Evolutionary conservation across 176 grass and related monocot species (phyloP).

Genomic region (Aechmea fasciata): DNA sequence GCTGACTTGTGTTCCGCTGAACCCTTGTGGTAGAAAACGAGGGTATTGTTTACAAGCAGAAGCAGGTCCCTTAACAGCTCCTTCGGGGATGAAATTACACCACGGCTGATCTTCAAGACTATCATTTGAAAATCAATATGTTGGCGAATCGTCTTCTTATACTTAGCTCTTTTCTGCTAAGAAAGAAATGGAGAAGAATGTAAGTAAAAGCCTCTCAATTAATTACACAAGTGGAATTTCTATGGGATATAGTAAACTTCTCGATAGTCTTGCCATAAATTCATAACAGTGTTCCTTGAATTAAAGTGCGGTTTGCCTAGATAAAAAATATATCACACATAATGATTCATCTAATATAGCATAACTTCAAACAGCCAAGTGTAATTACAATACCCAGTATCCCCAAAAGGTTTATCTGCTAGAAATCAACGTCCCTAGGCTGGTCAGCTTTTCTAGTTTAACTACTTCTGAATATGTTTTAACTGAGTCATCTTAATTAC

Average conservation of each 20-base stretch:
- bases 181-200: conserved; percentile 1
- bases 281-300: too few species aligned
- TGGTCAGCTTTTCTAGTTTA: background rate
- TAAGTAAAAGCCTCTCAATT: background rate
- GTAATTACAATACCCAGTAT: too few species aligned
- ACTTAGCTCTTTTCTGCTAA: conserved; percentile 50
- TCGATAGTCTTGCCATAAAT: too few species aligned
- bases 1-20: conserved; percentile 63
- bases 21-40: conserved; percentile 57
- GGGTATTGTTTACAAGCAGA: conserved; percentile 61
- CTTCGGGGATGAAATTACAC: conserved; percentile 52
- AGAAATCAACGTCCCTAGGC: too few species aligned
- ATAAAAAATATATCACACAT: too few species aligned
- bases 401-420: background rate
- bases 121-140: conserved; percentile 74
- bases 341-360: too few species aligned
- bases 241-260: background rate
- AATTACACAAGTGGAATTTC: background rate
- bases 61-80: conserved; percentile 75
- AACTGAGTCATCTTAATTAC: conserved; percentile 28
- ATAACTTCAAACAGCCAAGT: too few species aligned
- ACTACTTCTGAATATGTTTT: background rate
- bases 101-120: conserved; percentile 59
- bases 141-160: conserved; percentile 75
- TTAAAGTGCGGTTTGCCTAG: too few species aligned